Percentiles rank a stretch among this genome's conserved stretches.
Conservation (phyloP, 371 early-diverging fungal species). For the Apophysomyces sp. region DNA sequence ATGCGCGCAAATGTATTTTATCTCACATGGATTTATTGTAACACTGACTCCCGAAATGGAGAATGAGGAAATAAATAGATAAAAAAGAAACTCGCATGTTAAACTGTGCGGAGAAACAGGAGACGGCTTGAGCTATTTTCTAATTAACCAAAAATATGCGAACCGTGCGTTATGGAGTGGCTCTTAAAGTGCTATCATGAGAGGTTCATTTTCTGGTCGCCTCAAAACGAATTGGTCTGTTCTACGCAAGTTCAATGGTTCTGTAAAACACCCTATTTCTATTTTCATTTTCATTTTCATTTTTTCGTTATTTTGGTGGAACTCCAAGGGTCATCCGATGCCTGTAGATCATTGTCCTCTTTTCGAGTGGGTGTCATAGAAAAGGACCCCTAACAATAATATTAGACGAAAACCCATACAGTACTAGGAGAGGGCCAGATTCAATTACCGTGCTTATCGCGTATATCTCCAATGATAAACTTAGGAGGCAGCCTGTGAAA, state of each 20-base stretch:
- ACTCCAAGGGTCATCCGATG: background rate
- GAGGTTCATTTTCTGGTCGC: no score
- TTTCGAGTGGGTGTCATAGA: background rate
- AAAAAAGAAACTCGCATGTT: background rate
- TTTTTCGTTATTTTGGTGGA: background rate
- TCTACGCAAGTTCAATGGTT: no score
- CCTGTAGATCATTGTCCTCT: background rate
- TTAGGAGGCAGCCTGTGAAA: no score
- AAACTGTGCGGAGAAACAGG: background rate
- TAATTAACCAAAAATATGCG: background rate
- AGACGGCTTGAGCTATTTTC: background rate
- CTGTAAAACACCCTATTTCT: no score
- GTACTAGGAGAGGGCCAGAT: background rate
- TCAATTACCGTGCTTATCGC: background rate
- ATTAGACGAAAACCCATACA: background rate
- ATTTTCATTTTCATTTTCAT: no score
- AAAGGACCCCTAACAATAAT: background rate
- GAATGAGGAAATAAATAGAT: background rate
- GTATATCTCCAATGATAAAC: background rate
- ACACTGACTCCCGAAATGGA: constrained; percentile 1
- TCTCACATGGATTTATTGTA: background rate
- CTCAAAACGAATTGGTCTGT: no score
- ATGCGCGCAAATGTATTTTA: background rate
- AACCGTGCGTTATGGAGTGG: background rate
- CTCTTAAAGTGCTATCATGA: background rate